Evolutionary conservation across 805 yeast species (phyloP).

Genomic region (Priceomyces carsonii): DNA sequence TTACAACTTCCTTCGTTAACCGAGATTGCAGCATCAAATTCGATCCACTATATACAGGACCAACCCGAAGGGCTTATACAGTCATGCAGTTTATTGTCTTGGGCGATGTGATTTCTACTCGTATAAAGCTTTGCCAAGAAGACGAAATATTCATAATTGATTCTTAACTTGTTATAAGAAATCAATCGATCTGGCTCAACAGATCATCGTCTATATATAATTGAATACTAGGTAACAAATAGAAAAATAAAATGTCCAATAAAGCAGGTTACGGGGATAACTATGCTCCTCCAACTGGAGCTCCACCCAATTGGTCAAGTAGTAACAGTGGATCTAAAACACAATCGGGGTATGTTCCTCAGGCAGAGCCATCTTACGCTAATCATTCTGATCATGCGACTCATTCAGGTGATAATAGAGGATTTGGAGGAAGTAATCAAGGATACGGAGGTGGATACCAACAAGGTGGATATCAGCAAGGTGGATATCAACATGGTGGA

Average conservation of each 20-base stretch:
- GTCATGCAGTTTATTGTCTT: too few relatives aligned
- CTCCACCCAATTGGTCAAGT: slow-evolving; percentile 28
- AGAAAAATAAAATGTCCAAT: slow-evolving; percentile 8
- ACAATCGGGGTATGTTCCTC: slow-evolving; percentile 21
- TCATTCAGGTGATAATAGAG: slow-evolving; percentile 23
- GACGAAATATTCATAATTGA: too few relatives aligned
- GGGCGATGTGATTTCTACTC: too few relatives aligned
- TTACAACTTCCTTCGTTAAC: slow-evolving; percentile 1
- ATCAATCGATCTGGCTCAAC: too few relatives aligned
- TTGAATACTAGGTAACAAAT: too few relatives aligned
- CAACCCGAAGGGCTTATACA: neutral
- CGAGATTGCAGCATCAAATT: neutral
- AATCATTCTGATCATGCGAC: too few relatives aligned
- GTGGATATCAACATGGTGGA: slow-evolving; percentile 16
- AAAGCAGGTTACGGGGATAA: slow-evolving; percentile 6
- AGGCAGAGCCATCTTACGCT: slow-evolving; percentile 20
- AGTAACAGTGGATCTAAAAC: slow-evolving; percentile 4
- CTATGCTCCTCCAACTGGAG: slow-evolving; percentile 27
- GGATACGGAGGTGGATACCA: slow-evolving; percentile 18
- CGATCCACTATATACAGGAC: neutral
- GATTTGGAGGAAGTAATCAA: slow-evolving; percentile 18
- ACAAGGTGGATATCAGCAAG: slow-evolving; percentile 16
- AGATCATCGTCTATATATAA: too few relatives aligned
- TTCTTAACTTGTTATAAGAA: too few relatives aligned
- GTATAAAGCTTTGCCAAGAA: too few relatives aligned